A percentile compares a stretch with the other conserved stretches of the same genome.
phyloP scores from a whole-genome alignment of 441 rosid genomes.

The Bocquillonia castaneifolia region DNA sequence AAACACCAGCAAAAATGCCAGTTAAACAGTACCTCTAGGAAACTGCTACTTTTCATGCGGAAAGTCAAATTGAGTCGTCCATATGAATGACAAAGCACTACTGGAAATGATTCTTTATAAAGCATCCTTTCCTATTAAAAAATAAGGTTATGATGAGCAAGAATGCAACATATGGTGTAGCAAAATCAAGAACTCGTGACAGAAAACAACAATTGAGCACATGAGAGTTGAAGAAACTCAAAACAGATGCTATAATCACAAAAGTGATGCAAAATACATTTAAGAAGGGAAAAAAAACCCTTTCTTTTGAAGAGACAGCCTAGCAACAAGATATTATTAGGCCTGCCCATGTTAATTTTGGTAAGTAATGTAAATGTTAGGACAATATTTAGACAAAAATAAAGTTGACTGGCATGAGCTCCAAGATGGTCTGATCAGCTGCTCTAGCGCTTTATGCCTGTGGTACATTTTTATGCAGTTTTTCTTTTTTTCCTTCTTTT shows the following conservation, averaged over 20 bases:
- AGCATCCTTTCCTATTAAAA: slow-evolving; percentile 54
- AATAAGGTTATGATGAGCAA: slow-evolving; percentile 18
- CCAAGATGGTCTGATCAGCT: slow-evolving; percentile 2
- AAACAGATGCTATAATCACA: neutral
- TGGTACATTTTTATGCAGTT: neutral
- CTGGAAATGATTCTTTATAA: slow-evolving; percentile 53
- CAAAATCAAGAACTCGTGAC: slow-evolving; percentile 9
- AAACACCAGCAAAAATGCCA: slow-evolving; percentile 9
- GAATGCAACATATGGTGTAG: slow-evolving; percentile 1
- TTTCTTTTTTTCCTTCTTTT: neutral
- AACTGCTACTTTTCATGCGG: slow-evolving; percentile 56
- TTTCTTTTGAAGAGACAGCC: neutral
- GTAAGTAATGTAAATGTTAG: neutral
- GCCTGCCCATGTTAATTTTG: neutral
- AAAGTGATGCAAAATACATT: neutral
- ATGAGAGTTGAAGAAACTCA: neutral
- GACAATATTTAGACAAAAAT: neutral
- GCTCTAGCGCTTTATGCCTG: neutral
- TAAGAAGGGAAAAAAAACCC: neutral
- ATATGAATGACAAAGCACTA: slow-evolving; percentile 54
- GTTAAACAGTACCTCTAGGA: slow-evolving; percentile 57
- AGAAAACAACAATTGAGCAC: neutral
- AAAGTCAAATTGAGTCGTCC: slow-evolving; percentile 57
- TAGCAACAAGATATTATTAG: neutral
- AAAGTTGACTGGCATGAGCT: neutral